A percentile compares a stretch with the other conserved stretches of the same genome.
Conservation (phyloP, 345 rosid genomes). For the Linum trigynum region DNA sequence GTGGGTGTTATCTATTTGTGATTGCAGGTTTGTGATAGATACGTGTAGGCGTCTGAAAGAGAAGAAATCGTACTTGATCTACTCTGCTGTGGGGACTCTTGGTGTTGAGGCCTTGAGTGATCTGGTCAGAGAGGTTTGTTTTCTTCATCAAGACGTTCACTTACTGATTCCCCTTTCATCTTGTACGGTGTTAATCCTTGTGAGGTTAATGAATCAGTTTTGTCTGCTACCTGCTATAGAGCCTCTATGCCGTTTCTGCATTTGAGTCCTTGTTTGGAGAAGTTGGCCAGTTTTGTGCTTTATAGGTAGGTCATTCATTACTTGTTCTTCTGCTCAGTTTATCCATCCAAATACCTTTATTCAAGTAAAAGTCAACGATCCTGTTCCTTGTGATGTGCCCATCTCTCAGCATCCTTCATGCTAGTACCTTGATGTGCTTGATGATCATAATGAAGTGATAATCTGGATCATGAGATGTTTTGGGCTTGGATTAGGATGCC, state of each 20-base stretch:
- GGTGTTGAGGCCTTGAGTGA: slow-evolving; percentile 69
- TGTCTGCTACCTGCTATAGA: neutral
- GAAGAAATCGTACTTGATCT: slow-evolving; percentile 88
- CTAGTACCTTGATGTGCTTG: slow-evolving; percentile 2
- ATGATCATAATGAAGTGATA: slow-evolving; percentile 26
- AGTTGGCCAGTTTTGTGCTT: neutral
- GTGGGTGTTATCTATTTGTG: neutral
- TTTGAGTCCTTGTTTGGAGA: neutral
- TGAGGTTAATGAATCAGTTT: neutral
- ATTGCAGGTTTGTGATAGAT: slow-evolving; percentile 68
- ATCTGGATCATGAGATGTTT: slow-evolving; percentile 14
- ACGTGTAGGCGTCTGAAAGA: slow-evolving; percentile 75
- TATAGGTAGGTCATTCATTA: neutral
- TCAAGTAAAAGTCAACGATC: neutral
- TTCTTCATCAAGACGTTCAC: neutral
- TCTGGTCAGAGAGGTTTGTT: slow-evolving; percentile 62
- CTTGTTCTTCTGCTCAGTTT: neutral
- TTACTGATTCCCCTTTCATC: slow-evolving; percentile 2
- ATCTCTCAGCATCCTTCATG: neutral
- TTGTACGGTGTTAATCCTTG: neutral
- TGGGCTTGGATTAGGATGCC: slow-evolving; percentile 19
- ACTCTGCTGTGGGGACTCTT: slow-evolving; percentile 78
- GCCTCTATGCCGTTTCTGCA: no score
- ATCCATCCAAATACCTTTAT: neutral
- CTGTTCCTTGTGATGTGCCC: neutral